Evolutionary conservation across 2,329 filamentous ascomycete genomes (phyloP).

Genomic region (Claviceps humidiphila): DNA sequence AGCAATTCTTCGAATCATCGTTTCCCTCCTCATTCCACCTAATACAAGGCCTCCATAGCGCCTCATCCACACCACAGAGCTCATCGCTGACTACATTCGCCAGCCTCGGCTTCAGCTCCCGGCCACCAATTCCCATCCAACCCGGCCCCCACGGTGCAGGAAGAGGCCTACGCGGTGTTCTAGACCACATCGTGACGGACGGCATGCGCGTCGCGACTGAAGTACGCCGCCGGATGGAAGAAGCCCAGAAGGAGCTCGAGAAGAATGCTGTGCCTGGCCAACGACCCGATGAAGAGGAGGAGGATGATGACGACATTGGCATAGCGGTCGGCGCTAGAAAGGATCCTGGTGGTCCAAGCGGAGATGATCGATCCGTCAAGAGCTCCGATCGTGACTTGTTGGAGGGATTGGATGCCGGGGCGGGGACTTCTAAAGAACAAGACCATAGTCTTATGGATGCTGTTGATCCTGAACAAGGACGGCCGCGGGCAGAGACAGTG

Average conservation of each 20-base stretch:
- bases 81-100: conserved; percentile 78
- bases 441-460: conserved; percentile 23
- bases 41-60: conserved; percentile 43
- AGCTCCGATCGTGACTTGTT: conserved; percentile 58
- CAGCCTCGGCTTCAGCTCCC: conserved; percentile 46
- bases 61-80: conserved; percentile 17
- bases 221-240: conserved; percentile 84
- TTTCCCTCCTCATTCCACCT: conserved; percentile 90
- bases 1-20: conserved; percentile 94
- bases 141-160: conserved; percentile 32
- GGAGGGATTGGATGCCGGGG: conserved; percentile 61
- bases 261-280: conserved; percentile 58
- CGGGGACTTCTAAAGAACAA: conserved; percentile 31
- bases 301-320: conserved; percentile 45
- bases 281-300: conserved; percentile 56
- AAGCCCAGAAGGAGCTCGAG: conserved; percentile 84
- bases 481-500: conserved; percentile 14
- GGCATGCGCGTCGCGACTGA: conserved; percentile 93
- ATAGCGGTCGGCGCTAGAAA: conserved; percentile 28
- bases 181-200: conserved; percentile 96
- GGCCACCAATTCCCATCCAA: conserved; percentile 24
- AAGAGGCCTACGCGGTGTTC: conserved; percentile 75
- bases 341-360: conserved; percentile 23
- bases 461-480: conserved; percentile 14
- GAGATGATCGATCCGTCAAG: conserved; percentile 48